Evolutionary conservation across 1,139 yeast genomes (phyloP).

Genomic region (Lodderomyces theae): DNA sequence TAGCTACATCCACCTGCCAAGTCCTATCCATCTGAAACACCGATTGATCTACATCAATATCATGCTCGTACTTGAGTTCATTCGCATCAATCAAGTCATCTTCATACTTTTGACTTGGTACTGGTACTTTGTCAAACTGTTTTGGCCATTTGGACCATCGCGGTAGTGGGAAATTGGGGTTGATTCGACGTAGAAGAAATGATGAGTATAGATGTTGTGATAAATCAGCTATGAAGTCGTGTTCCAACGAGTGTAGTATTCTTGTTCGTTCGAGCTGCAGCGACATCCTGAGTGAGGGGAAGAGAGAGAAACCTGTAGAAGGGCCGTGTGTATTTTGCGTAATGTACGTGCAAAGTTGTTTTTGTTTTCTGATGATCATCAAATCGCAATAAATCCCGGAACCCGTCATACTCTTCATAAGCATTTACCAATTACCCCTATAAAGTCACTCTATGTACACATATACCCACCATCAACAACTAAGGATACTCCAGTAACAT

Average conservation of each 20-base stretch:
- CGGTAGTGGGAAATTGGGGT: conserved; percentile 35
- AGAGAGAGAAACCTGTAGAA: too few species aligned
- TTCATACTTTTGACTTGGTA: conserved; percentile 27
- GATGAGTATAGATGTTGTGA: conserved; percentile 53
- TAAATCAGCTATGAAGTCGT: conserved; percentile 45
- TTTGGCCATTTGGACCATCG: conserved; percentile 52
- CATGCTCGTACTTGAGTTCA: conserved; percentile 14
- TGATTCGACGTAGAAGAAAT: conserved; percentile 36
- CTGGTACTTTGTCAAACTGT: conserved; percentile 29
- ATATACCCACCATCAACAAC: conserved; percentile 38
- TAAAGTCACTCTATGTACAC: neutral
- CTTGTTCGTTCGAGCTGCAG: neutral
- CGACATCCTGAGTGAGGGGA: neutral
- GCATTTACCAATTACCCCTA: too few species aligned
- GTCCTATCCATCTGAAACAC: neutral
- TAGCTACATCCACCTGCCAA: neutral
- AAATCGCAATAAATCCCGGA: too few species aligned
- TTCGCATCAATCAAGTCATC: conserved; percentile 19
- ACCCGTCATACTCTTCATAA: too few species aligned
- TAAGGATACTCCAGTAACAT: conserved; percentile 42
- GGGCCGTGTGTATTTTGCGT: too few species aligned
- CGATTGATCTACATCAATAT: conserved; percentile 13
- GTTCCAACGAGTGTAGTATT: conserved; percentile 38
- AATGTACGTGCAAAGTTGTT: too few species aligned
- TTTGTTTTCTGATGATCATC: neutral